Base-by-base conservation (phyloP, 1,139 yeast species). In the Eremothecium sinecaudum region DNA sequence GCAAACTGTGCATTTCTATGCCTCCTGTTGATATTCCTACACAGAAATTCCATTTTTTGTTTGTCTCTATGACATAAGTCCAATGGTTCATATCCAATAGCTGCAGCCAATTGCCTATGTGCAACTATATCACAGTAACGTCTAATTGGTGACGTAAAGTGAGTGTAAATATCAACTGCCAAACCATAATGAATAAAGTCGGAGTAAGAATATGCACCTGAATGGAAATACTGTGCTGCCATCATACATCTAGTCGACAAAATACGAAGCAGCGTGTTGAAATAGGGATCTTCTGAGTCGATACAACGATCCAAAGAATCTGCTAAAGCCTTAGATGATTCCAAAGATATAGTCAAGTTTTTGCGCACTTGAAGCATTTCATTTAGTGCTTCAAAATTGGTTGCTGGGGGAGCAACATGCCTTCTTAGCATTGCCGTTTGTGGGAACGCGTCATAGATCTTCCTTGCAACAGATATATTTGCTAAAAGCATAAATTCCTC, bases 161-260 rank as follows among this genome's bases (percentile, higher is more conserved):
- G 99, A 0, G 99, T 92, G 60, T 92, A 92, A 31, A 92, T 92
- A 50, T 86, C 96, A 35, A 90, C 87, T 1, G 99, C 99, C 41
- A 92, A 69, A 56, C 99, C 99, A 60, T 92, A 92, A 67, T 92
- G 99, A 42, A 79, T 76, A 63, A 84, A 92, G 46, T 92, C 98
- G n/a, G 94, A 77, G 51, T 83, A 83, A 5, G 94, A 83, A 51
- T 70, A 83, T 11, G 81, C 75, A n/a, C 99, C 98, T 0, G 95
- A 74, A 5, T 94, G 78, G 66, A 92, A 92, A 57, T 92, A 92
- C 53, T 90, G 97, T 2, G 99, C 99, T 2, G 98, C 95, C 81
- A 86, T 83, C 98, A 92, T 92, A 63, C 98, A 90, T 53, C 99
- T 73, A 0, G 99, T 92, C 5, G 97, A 92, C 94, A 90, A 81